phyloP scores from a whole-genome alignment of 1,139 yeast species.

The Suhomyces wounanorum region DNA sequence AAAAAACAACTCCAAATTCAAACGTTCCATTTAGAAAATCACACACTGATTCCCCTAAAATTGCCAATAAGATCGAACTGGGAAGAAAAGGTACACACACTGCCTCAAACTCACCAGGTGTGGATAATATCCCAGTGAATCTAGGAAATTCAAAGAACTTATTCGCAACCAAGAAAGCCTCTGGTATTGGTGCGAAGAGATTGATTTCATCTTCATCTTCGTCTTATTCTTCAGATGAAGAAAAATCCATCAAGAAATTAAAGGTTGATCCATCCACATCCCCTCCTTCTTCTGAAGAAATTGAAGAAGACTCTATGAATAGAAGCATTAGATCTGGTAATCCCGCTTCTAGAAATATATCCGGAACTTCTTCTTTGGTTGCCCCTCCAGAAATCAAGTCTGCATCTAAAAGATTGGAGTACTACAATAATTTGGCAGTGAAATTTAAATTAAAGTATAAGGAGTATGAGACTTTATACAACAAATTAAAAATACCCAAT shows the following conservation, averaged over 20 bases:
- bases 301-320: conserved; percentile 10
- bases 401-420: conserved; percentile 24
- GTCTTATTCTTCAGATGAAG: conserved; percentile 25
- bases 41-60: conserved; percentile 24
- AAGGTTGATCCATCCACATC: conserved; percentile 20
- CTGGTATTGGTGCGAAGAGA: conserved; percentile 12
- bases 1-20: conserved; percentile 7
- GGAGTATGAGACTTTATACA: conserved; percentile 41
- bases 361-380: background rate
- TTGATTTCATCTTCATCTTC: conserved; percentile 21
- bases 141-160: conserved; percentile 4
- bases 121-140: conserved; percentile 3
- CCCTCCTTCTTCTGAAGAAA: conserved; percentile 22
- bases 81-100: conserved; percentile 9
- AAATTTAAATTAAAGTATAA: conserved; percentile 41
- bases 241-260: conserved; percentile 17
- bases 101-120: conserved; percentile 13
- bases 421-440: conserved; percentile 32
- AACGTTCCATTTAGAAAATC: conserved; percentile 21
- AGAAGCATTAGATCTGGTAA: conserved; percentile 11
- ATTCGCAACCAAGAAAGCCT: conserved; percentile 7
- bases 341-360: conserved; percentile 12
- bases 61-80: conserved; percentile 7
- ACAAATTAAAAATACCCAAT: conserved; percentile 14
- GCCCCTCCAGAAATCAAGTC: conserved; percentile 14